Conservation (phyloP, 768 basidiomycete genomes). For the Tylopilus sp. region DNA sequence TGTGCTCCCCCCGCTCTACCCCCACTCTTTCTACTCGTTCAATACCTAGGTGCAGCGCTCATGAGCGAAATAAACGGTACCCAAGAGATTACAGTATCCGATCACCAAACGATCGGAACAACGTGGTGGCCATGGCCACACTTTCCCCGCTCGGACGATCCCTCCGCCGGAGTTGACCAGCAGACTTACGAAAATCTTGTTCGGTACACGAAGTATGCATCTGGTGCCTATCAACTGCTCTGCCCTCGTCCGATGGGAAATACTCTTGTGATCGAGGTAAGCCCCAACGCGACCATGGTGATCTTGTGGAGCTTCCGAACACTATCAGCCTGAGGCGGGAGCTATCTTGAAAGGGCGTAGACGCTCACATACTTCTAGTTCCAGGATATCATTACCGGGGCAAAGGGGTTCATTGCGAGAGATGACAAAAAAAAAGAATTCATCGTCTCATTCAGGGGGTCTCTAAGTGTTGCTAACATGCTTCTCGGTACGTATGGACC, state of each 20-base stretch:
- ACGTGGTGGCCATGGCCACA: constrained; percentile 18
- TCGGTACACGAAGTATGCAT: constrained; percentile 48
- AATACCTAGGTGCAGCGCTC: not conserved
- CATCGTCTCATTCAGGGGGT: constrained; percentile 40
- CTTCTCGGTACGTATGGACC: constrained; percentile 13
- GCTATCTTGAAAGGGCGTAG: not conserved
- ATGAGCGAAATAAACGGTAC: constrained; percentile 6
- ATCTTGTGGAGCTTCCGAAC: not conserved
- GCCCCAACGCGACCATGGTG: constrained; percentile 5
- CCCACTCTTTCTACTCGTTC: not conserved
- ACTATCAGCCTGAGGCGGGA: not conserved
- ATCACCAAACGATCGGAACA: not conserved
- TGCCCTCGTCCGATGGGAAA: constrained; percentile 50
- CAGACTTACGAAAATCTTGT: constrained; percentile 41
- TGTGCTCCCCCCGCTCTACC: not conserved
- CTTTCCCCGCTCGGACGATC: constrained; percentile 25
- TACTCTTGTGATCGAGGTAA: constrained; percentile 38
- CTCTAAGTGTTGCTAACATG: constrained; percentile 24
- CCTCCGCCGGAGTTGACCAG: constrained; percentile 31
- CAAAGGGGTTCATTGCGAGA: constrained; percentile 43
- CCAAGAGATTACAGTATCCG: not conserved
- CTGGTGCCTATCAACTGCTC: constrained; percentile 43
- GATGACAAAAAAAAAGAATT: constrained; percentile 42
- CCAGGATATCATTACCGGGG: constrained; percentile 33
- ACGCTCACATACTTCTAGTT: constrained; percentile 29